Evolutionary conservation across 2,329 filamentous ascomycete species (phyloP), one percentile per base, ranked within the genome.

Genomic region (Penicillium sp.): DNA sequence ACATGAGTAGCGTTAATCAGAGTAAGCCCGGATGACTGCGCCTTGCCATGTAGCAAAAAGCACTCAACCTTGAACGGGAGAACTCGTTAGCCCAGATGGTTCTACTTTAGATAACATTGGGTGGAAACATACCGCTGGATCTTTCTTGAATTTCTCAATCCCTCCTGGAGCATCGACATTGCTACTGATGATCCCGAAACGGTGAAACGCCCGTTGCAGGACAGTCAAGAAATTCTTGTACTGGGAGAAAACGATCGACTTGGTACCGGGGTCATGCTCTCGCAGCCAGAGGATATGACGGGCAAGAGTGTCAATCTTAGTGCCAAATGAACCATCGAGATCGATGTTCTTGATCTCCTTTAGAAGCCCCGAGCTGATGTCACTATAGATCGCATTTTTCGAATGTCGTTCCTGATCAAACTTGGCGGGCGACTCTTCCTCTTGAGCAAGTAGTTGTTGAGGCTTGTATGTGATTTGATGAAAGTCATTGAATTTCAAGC

Each of bases 241-340:
- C 67, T 97, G 91, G 1, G 87, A 94, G 64, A 95, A 98, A n/a
- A 97, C 77, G 60, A 98, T 86, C 0, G 87, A 86, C 61, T 97
- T 97, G 7, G 88, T 81, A 0, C 88, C 88, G 0, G 88, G 87
- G 52, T 96, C 89, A 33, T 86, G 80, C 51, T 85, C 75, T 2
- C 91, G 81, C 14, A 97, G 74, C 87, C 87, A 96, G 11, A 94
- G 67, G 2, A 97, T 67, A 62, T 97, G 93, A 2, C 87, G 79
- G 18, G 84, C 76, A 2, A 91, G 68, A 0, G 81, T 94, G 61
- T 96, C 89, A 13, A 97, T 83, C 65, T 97, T 98, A 0, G 87
- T 94, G 2, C 88, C 89, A 57, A 87, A 96, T 0, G 85, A 89
- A 11, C 67, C 70, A 8, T 80, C 69, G 1, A 97, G 73, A 34